Evolutionary conservation across 345 rosid genomes (phyloP).

Genomic region (Arabis hirsuta): DNA sequence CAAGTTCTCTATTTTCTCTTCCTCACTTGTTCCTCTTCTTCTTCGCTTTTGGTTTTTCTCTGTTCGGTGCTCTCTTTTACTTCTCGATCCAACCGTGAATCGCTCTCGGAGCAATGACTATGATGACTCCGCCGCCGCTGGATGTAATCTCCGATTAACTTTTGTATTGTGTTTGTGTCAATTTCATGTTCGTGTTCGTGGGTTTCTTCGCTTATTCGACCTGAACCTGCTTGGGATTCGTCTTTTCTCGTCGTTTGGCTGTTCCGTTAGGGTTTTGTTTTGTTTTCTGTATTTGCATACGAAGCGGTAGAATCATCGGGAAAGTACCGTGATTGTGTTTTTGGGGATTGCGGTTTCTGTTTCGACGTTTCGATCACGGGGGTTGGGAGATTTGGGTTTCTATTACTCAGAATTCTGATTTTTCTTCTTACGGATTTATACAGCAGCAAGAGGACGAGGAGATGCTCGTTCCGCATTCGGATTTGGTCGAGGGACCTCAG

Average conservation of each 20-base stretch:
- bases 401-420: conserved; percentile 25
- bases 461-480: conserved; percentile 92
- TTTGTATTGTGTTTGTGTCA: conserved; percentile 24
- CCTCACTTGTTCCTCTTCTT: conserved; percentile 33
- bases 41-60: conserved; percentile 19
- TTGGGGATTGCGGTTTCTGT: conserved; percentile 20
- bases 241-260: background rate
- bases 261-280: conserved; percentile 40
- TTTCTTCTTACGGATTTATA: conserved; percentile 17
- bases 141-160: conserved; percentile 57
- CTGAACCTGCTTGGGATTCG: conserved; percentile 21
- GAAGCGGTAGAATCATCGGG: conserved; percentile 31
- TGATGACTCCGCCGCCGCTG: conserved; percentile 80
- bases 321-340: conserved; percentile 16
- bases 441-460: conserved; percentile 92
- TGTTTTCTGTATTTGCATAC: conserved; percentile 2
- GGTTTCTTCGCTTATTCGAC: conserved; percentile 8
- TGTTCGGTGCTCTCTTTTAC: conserved; percentile 22
- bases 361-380: conserved; percentile 23
- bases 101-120: conserved; percentile 59
- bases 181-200: conserved; percentile 32
- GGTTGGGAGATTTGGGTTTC: conserved; percentile 35
- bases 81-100: conserved; percentile 50
- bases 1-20: conserved; percentile 39
- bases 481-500: conserved; percentile 84